Conservation (phyloP, 441 rosid species). For the Francoa sonchifolia region DNA sequence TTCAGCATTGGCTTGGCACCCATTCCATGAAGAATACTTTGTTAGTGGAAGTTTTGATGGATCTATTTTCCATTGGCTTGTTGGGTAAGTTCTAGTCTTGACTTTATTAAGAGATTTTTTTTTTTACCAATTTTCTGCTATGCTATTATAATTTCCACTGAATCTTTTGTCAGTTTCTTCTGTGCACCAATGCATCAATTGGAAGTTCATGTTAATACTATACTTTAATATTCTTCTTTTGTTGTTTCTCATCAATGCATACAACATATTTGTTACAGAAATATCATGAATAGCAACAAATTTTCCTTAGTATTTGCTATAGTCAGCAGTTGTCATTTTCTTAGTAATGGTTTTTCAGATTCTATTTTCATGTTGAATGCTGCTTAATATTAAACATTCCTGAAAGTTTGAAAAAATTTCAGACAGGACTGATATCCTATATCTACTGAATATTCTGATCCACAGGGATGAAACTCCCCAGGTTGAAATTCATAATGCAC, state of each 20-base stretch:
- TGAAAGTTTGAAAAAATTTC: constrained; percentile 8
- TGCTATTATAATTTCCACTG: too few relatives aligned
- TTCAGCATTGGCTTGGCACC: constrained; percentile 97
- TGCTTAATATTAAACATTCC: not conserved
- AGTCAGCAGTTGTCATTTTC: not conserved
- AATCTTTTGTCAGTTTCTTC: too few relatives aligned
- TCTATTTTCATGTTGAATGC: not conserved
- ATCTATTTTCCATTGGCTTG: constrained; percentile 92
- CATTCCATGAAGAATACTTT: constrained; percentile 93
- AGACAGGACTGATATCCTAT: constrained; percentile 3
- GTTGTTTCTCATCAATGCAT: too few relatives aligned
- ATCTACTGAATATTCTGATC: constrained; percentile 11
- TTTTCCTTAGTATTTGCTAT: not conserved
- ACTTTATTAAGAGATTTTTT: too few relatives aligned
- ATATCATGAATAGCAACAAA: too few relatives aligned
- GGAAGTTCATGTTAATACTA: too few relatives aligned
- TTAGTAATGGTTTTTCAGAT: not conserved
- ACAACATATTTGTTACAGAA: too few relatives aligned
- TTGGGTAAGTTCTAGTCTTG: constrained; percentile 46
- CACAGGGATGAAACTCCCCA: constrained; percentile 90
- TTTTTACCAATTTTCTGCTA: too few relatives aligned
- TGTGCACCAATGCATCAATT: too few relatives aligned
- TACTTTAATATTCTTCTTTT: too few relatives aligned
- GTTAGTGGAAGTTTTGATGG: constrained; percentile 96
- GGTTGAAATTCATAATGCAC: constrained; percentile 71